Evolutionary conservation across 179 eudicot species (phyloP).

Genomic region (Kewa caespitosa): DNA sequence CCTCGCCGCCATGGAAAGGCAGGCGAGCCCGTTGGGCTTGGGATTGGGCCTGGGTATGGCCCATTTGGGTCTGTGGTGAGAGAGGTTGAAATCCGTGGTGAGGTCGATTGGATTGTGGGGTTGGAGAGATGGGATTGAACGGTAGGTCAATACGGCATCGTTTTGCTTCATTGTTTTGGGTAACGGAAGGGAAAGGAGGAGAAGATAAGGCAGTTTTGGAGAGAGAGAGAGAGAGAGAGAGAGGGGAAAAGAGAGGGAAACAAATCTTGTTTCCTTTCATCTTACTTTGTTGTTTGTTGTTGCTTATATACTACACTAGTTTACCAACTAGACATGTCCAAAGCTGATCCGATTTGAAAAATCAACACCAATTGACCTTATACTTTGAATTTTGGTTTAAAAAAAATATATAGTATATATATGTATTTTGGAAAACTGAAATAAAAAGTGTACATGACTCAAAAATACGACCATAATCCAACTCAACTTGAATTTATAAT

Average conservation of each 20-base stretch:
- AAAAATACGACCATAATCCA: no score
- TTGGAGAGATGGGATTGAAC: slow-evolving; percentile 46
- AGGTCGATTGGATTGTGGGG: slow-evolving; percentile 22
- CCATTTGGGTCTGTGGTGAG: slow-evolving; percentile 24
- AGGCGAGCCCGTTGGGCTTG: slow-evolving; percentile 49
- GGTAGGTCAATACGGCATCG: slow-evolving; percentile 33
- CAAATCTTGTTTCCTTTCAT: slow-evolving; percentile 11
- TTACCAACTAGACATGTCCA: no score
- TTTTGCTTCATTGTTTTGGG: slow-evolving; percentile 28
- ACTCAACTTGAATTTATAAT: no score
- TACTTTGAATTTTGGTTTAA: no score
- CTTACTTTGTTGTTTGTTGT: no score
- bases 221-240: neutral
- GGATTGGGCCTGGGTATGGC: no score
- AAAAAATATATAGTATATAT: no score
- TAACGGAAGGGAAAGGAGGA: neutral
- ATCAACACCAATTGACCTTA: no score
- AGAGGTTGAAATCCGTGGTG: slow-evolving; percentile 14
- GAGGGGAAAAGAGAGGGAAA: neutral
- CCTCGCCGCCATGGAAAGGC: slow-evolving; percentile 41
- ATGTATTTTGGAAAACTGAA: no score
- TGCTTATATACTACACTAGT: no score
- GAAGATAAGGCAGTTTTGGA: slow-evolving; percentile 15
- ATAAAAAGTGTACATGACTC: no score
- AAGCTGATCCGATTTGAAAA: no score